Percentiles rank a stretch among this genome's conserved stretches.
phyloP scores from a whole-genome alignment of 768 basidiomycete genomes.

The Boletellus emodensis region DNA sequence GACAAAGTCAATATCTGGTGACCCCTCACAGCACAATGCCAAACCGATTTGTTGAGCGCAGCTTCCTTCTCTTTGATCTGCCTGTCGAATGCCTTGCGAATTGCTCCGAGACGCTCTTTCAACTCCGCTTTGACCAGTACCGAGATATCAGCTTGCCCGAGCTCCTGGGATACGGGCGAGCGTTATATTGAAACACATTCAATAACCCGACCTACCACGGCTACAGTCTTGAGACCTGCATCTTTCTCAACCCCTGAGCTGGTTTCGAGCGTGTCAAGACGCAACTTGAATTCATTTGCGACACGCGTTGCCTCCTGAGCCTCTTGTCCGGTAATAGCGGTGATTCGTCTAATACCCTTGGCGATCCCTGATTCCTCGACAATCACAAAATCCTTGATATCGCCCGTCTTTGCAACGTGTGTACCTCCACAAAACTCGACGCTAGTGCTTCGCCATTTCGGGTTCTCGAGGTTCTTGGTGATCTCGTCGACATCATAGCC shows the following conservation, averaged over 20 bases:
- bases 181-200: background rate
- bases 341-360: conserved; percentile 93
- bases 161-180: conserved; percentile 53
- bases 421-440: conserved; percentile 99
- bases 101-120: conserved; percentile 62
- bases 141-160: conserved; percentile 87
- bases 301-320: conserved; percentile 75
- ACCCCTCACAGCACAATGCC: conserved; percentile 12
- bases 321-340: conserved; percentile 92
- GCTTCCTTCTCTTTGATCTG: conserved; percentile 79
- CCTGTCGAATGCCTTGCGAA: conserved; percentile 84
- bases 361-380: conserved; percentile 96
- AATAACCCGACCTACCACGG: conserved; percentile 50
- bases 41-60: conserved; percentile 71
- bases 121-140: conserved; percentile 77
- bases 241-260: conserved; percentile 80
- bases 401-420: conserved; percentile 95
- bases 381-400: conserved; percentile 95
- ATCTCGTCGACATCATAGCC: conserved; percentile 89
- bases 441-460: conserved; percentile 87
- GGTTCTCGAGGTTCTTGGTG: conserved; percentile 76
- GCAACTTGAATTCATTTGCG: conserved; percentile 58
- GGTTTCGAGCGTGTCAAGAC: conserved; percentile 58
- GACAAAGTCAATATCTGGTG: background rate
- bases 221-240: conserved; percentile 75